These are phyloP conservation scores for Hymenoscyphus fructigenus DNA, from an alignment of 2,329 filamentous ascomycete species.

Conservation along the genomic window DNA sequence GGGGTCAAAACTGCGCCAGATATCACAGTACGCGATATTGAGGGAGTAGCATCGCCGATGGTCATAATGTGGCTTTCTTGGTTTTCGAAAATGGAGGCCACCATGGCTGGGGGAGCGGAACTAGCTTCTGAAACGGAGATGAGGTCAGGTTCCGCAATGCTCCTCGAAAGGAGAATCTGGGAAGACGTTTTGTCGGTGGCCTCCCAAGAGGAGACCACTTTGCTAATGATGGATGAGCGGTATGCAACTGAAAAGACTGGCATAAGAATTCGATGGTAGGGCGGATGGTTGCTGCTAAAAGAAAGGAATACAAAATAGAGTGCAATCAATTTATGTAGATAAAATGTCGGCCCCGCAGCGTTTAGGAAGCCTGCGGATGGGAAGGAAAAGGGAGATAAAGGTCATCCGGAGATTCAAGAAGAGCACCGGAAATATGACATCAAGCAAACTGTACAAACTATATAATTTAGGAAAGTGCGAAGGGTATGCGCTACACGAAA, in stretches of 20 bases:
- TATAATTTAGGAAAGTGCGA: constrained; percentile 2
- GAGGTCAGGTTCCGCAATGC: constrained; percentile 41
- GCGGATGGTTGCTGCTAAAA: background rate
- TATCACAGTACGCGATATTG: background rate
- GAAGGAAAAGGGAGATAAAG: constrained; percentile 7
- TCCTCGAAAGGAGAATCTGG: constrained; percentile 46
- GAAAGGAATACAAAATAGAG: constrained; percentile 2
- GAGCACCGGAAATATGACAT: background rate
- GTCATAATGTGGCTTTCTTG: constrained; percentile 32
- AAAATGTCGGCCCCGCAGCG: background rate
- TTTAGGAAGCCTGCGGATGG: constrained; percentile 1
- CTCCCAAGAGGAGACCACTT: constrained; percentile 25
- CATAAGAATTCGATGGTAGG: constrained; percentile 16
- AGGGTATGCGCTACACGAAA: background rate
- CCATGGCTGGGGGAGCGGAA: constrained; percentile 13
- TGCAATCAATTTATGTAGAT: constrained; percentile 5
- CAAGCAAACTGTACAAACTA: background rate
- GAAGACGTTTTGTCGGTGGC: constrained; percentile 44
- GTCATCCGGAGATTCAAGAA: constrained; percentile 14
- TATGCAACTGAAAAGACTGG: constrained; percentile 24
- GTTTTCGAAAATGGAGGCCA: constrained; percentile 33
- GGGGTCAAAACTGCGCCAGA: background rate
- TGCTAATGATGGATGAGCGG: constrained; percentile 25
- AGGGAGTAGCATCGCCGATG: constrained; percentile 25
- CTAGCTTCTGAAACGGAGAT: constrained; percentile 20